A percentile compares a stretch with the other conserved stretches of the same genome.
Evolutionary conservation across 176 grass and related monocot genomes (phyloP).

Genomic region (Raddia distichophylla): DNA sequence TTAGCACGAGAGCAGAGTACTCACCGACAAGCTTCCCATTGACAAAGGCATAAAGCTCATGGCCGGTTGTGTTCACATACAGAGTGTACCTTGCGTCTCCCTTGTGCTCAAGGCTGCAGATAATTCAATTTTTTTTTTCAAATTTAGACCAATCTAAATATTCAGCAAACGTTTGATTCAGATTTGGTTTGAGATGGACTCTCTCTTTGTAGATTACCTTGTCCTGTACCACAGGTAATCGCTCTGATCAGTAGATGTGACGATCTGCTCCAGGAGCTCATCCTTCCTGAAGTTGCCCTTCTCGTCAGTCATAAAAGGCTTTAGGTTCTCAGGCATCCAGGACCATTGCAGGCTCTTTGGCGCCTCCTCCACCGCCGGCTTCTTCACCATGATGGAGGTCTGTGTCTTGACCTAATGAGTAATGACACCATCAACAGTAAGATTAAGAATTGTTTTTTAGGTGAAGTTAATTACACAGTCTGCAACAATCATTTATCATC

Average conservation of each 20-base stretch:
- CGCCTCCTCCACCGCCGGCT: slow-evolving; percentile 3
- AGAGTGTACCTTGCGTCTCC: slow-evolving; percentile 35
- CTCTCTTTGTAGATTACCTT: slow-evolving; percentile 35
- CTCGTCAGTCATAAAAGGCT: slow-evolving; percentile 49
- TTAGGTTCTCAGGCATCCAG: slow-evolving; percentile 56
- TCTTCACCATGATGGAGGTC: slow-evolving; percentile 78
- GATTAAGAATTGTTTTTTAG: not conserved
- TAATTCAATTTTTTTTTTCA: not conserved
- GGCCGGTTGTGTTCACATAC: slow-evolving; percentile 50
- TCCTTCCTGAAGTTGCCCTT: slow-evolving; percentile 34
- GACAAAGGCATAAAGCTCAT: slow-evolving; percentile 53
- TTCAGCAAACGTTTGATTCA: not conserved
- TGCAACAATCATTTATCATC: not conserved
- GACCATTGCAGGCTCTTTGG: slow-evolving; percentile 48
- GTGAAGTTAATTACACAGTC: not conserved
- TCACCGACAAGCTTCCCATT: slow-evolving; percentile 51
- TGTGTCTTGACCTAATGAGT: slow-evolving; percentile 66
- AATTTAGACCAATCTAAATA: not conserved
- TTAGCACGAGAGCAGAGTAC: not conserved
- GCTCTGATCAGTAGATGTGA: slow-evolving; percentile 55
- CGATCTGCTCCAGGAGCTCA: slow-evolving; percentile 52
- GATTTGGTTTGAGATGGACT: not conserved
- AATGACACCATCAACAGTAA: not conserved
- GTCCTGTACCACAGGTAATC: slow-evolving; percentile 95
- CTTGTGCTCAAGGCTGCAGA: slow-evolving; percentile 44